Evolutionary conservation across 768 basidiomycete genomes (phyloP), one percentile per base, ranked within the genome.

Genomic region (Amanita rubescens): DNA sequence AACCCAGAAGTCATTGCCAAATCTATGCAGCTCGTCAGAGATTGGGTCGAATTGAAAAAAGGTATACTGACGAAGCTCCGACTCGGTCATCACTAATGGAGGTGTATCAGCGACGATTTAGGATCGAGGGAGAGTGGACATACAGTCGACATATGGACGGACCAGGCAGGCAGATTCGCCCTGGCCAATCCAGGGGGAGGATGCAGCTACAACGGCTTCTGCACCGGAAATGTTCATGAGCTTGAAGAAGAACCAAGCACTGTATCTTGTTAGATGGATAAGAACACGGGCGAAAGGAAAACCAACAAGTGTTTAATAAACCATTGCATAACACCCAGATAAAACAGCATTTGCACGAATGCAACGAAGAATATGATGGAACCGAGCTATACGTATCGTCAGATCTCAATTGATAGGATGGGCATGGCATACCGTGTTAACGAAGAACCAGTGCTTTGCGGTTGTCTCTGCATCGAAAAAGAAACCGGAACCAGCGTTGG

Each of bases 291-390:
- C 8, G 7, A 42, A 55, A 49, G n/a, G 12, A 43, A 49, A 34
- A 65, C 82, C 58, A 56, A 87, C 85, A 95, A 93, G 65, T 90
- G 75, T 61, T 79, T 80, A 68, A 95, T 82, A 61, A 95, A 68
- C 91, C 93, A 95, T 73, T 94, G 90, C 90, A 95, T 94, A 30
- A 90, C 86, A 47, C 92, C 89, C 51, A 90, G 67, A 57, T 93
- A 87, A 72, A 92, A 94, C 69, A 90, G 67, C 88, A 93, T 91
- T 68, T 94, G 90, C 51, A 94, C 81, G 59, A 90, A 87, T 24
- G 93, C 91, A 60, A 96, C 80, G 76, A 96, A 96, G 77, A 95
- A 95, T 63, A 96, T 90, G 67, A 95, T 87, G 17, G 85, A 78
- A 9, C 78, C 62, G 37, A 93, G 79, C 80, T 87, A 61, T 15